A percentile compares a stretch with the other conserved stretches of the same genome.
These are phyloP conservation scores for Bromus sterilis DNA, from an alignment of 176 grass and related monocot genomes.

Conservation along the genomic window DNA sequence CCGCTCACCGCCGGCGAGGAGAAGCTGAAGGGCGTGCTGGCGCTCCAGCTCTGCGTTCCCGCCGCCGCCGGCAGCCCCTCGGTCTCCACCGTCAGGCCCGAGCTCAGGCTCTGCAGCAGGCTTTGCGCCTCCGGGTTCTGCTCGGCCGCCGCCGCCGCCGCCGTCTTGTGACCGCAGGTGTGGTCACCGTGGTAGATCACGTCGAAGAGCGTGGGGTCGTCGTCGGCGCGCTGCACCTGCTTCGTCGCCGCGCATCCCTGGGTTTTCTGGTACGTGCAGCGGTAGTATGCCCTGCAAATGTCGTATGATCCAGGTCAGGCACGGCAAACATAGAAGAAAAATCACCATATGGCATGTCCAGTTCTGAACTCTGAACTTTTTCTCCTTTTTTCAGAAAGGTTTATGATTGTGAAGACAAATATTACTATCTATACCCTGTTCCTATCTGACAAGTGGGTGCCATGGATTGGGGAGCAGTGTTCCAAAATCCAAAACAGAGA, in stretches of 20 bases:
- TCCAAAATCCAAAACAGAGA: background rate
- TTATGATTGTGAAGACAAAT: background rate
- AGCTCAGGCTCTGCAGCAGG: slow-evolving; percentile 28
- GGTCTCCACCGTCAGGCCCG: slow-evolving; percentile 32
- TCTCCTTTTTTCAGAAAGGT: background rate
- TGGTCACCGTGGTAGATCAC: slow-evolving; percentile 52
- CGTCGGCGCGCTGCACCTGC: slow-evolving; percentile 61
- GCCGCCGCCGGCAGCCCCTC: slow-evolving; percentile 3
- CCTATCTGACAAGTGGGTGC: slow-evolving; percentile 10
- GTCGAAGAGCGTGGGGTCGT: slow-evolving; percentile 56
- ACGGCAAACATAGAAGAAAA: background rate
- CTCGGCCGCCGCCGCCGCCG: background rate
- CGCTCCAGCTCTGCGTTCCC: background rate
- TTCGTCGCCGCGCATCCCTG: slow-evolving; percentile 60
- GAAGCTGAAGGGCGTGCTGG: slow-evolving; percentile 30
- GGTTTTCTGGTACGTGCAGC: slow-evolving; percentile 42
- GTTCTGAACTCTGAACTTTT: background rate
- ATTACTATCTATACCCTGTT: background rate
- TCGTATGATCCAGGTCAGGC: background rate
- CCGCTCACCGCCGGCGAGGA: slow-evolving; percentile 11
- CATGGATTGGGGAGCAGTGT: background rate
- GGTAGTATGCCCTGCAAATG: slow-evolving; percentile 60
- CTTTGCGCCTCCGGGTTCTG: background rate
- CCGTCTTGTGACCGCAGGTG: slow-evolving; percentile 42
- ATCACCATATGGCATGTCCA: background rate